These are phyloP conservation scores for Rhodotorula sp. DNA, from an alignment of 1,284 basidiomycete genomes.

Conservation along the genomic window DNA sequence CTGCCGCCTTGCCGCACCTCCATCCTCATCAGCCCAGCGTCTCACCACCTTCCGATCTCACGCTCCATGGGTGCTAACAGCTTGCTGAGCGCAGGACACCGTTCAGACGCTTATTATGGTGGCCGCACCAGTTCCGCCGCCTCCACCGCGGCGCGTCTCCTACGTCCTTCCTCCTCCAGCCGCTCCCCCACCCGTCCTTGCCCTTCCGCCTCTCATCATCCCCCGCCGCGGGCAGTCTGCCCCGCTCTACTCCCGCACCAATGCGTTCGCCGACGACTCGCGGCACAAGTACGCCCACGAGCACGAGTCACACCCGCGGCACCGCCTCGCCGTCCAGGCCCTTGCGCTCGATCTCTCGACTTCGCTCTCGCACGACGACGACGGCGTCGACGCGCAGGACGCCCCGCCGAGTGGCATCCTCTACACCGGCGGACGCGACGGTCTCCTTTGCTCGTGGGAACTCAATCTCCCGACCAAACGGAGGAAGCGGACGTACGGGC, in stretches of 20 bases:
- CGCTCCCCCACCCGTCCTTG: conserved; percentile 64
- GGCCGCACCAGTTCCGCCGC: conserved; percentile 21
- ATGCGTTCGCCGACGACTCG: conserved; percentile 28
- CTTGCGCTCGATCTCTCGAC: conserved; percentile 85
- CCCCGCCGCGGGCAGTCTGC: conserved; percentile 44
- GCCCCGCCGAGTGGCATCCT: conserved; percentile 79
- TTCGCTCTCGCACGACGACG: conserved; percentile 54
- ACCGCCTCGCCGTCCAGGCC: conserved; percentile 82
- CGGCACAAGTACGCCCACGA: conserved; percentile 22
- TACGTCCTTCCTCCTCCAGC: conserved; percentile 78
- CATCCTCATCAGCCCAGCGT: too few relatives aligned
- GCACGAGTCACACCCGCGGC: conserved; percentile 62
- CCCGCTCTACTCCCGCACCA: conserved; percentile 32
- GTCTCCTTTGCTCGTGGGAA: conserved; percentile 89
- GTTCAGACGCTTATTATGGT: conserved; percentile 7
- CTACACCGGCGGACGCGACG: conserved; percentile 91
- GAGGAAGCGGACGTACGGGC: conserved; percentile 51
- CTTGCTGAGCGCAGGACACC: neutral
- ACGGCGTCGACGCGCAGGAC: conserved; percentile 52
- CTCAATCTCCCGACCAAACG: conserved; percentile 64
- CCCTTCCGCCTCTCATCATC: conserved; percentile 67
- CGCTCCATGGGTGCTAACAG: too few relatives aligned
- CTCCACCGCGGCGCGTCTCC: conserved; percentile 63
- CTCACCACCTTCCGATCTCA: too few relatives aligned
- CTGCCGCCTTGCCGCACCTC: too few relatives aligned